These are phyloP conservation scores for Stentor roeselii DNA, from an alignment of 73 alveolate genomes.

Conservation along the genomic window DNA sequence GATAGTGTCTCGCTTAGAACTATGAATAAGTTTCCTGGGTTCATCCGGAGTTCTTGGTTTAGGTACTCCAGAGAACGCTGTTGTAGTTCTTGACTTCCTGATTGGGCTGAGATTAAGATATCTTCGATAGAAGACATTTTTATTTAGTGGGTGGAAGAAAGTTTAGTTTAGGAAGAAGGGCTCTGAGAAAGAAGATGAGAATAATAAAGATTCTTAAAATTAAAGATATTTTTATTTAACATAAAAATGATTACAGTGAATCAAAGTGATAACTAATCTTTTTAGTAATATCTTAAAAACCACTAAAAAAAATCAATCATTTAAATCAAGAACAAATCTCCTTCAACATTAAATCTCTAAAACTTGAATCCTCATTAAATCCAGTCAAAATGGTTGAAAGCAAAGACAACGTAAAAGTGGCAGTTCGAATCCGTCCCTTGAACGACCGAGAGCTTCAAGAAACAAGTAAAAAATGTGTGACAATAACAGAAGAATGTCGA, in stretches of 20 bases:
- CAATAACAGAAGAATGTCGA: slow-evolving; percentile 17
- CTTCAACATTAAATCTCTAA: too few species aligned
- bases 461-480: slow-evolving; percentile 2
- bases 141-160: neutral
- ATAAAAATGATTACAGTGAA: too few species aligned
- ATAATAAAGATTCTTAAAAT: too few species aligned
- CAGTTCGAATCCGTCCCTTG: slow-evolving; percentile 22
- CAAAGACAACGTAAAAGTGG: slow-evolving; percentile 25
- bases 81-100: neutral
- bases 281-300: too few species aligned
- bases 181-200: too few species aligned
- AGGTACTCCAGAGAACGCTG: neutral
- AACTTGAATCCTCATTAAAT: too few species aligned
- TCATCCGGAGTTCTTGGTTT: neutral
- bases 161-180: too few species aligned
- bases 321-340: too few species aligned
- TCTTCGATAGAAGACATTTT: neutral
- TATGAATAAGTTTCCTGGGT: slow-evolving; percentile 22
- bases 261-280: too few species aligned
- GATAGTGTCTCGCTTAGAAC: neutral
- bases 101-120: neutral
- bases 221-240: too few species aligned
- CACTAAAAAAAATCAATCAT: too few species aligned
- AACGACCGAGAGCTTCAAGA: slow-evolving; percentile 9
- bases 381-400: slow-evolving; percentile 18